phyloP scores from a whole-genome alignment of 2,329 filamentous ascomycete species.

The Lachnellula cervina region DNA sequence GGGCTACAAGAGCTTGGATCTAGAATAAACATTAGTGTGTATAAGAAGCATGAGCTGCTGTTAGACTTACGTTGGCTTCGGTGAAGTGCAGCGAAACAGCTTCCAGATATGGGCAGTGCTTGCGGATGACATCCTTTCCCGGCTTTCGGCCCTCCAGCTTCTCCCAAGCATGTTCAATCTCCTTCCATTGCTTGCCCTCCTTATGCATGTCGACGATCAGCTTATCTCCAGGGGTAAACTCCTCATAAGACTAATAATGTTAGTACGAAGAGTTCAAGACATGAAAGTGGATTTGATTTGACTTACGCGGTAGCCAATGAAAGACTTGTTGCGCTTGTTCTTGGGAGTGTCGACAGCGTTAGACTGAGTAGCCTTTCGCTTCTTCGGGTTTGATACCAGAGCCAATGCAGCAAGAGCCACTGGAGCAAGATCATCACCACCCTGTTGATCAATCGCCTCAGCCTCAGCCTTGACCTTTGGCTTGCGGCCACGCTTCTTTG shows the following conservation, averaged over 20 bases:
- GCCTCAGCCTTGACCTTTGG: not conserved
- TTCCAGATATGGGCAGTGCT: constrained; percentile 6
- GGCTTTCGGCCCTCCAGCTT: not conserved
- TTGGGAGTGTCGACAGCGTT: constrained; percentile 1
- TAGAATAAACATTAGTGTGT: not conserved
- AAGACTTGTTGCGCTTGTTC: not conserved
- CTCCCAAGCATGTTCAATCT: constrained; percentile 10
- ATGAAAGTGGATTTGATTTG: too few species aligned
- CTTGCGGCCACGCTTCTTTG: constrained; percentile 2
- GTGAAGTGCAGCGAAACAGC: constrained; percentile 7
- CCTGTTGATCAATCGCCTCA: too few species aligned
- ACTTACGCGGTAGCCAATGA: not conserved
- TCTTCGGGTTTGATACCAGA: constrained; percentile 6
- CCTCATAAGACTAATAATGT: constrained; percentile 1
- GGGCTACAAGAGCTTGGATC: not conserved
- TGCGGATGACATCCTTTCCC: constrained; percentile 7
- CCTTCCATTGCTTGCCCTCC: constrained; percentile 1
- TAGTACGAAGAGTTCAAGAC: not conserved
- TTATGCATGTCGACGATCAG: constrained; percentile 9
- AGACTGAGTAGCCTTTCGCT: constrained; percentile 3
- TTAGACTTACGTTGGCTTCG: constrained; percentile 12
- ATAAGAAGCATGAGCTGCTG: not conserved
- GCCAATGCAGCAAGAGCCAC: not conserved
- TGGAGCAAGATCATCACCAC: not conserved
- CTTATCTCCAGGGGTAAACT: constrained; percentile 9